phyloP scores from a whole-genome alignment of 2,329 filamentous ascomycete species.

The Colletotrichum graminicola region DNA sequence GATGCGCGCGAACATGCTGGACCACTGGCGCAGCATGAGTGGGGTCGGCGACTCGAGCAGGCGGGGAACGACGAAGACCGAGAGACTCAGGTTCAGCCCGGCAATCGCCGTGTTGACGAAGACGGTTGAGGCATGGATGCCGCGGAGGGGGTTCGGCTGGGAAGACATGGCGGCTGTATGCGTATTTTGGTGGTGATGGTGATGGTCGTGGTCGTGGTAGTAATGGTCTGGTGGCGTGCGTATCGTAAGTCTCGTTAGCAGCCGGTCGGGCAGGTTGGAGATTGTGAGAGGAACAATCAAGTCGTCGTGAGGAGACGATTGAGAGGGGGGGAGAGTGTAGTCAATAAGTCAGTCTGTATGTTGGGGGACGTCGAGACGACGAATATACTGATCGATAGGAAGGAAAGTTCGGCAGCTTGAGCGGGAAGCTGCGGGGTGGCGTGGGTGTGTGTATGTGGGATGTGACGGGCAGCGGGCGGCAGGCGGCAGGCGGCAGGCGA shows the following conservation, averaged over 20 bases:
- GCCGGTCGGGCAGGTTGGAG: no score
- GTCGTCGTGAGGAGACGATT: no score
- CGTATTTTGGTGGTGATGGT: no score
- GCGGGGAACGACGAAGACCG: conserved; percentile 61
- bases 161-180: conserved; percentile 19
- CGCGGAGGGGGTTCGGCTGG: conserved; percentile 50
- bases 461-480: neutral
- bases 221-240: no score
- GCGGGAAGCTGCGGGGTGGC: conserved; percentile 6
- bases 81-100: conserved; percentile 55
- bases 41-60: conserved; percentile 67
- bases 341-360: no score
- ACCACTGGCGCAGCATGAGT: conserved; percentile 68
- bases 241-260: neutral
- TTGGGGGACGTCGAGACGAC: neutral
- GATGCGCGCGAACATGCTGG: conserved; percentile 55
- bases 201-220: no score
- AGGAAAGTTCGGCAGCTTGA: neutral
- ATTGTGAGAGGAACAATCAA: no score
- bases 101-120: conserved; percentile 61
- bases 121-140: conserved; percentile 64
- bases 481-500: neutral
- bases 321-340: no score
- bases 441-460: neutral
- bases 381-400: neutral